A percentile compares a stretch with the other conserved stretches of the same genome.
Conservation (phyloP, 2,329 filamentous ascomycete species). For the Curvularia hawaiiensis region DNA sequence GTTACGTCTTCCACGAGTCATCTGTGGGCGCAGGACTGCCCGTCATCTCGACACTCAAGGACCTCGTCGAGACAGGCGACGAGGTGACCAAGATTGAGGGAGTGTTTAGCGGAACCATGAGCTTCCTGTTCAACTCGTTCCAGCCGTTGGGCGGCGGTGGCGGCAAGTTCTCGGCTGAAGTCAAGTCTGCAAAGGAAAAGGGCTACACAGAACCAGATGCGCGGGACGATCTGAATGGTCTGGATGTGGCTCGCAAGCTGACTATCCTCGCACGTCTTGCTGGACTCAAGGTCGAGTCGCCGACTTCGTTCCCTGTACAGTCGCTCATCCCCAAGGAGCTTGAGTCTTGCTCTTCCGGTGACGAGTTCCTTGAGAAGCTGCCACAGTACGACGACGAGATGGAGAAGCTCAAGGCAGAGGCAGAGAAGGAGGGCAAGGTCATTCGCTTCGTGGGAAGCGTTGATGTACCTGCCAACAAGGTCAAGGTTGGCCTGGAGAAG, state of each 20-base stretch:
- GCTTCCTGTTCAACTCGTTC: slow-evolving; percentile 97
- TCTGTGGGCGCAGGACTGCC: slow-evolving; percentile 93
- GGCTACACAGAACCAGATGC: slow-evolving; percentile 93
- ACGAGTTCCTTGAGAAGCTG: slow-evolving; percentile 83
- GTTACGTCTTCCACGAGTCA: slow-evolving; percentile 92
- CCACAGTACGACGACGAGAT: slow-evolving; percentile 87
- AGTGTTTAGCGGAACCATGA: slow-evolving; percentile 97
- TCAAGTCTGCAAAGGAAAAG: slow-evolving; percentile 87
- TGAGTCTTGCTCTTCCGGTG: slow-evolving; percentile 74
- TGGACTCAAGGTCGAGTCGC: slow-evolving; percentile 79
- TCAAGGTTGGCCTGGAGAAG: slow-evolving; percentile 92
- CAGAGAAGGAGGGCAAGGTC: slow-evolving; percentile 86
- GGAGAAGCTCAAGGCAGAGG: slow-evolving; percentile 84
- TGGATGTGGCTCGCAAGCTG: slow-evolving; percentile 93
- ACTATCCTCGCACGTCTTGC: slow-evolving; percentile 90
- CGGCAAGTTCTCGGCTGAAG: slow-evolving; percentile 88
- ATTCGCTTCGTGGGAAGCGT: slow-evolving; percentile 94
- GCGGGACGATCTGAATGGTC: slow-evolving; percentile 82
- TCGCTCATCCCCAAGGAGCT: slow-evolving; percentile 89
- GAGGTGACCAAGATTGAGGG: slow-evolving; percentile 91
- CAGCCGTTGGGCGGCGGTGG: slow-evolving; percentile 77
- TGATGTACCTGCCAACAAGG: slow-evolving; percentile 76
- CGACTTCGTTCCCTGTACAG: slow-evolving; percentile 90
- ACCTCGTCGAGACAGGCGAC: slow-evolving; percentile 93
- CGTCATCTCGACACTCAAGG: slow-evolving; percentile 89